phyloP scores from a whole-genome alignment of 2,329 filamentous ascomycete species.

The Claviceps sp. region DNA sequence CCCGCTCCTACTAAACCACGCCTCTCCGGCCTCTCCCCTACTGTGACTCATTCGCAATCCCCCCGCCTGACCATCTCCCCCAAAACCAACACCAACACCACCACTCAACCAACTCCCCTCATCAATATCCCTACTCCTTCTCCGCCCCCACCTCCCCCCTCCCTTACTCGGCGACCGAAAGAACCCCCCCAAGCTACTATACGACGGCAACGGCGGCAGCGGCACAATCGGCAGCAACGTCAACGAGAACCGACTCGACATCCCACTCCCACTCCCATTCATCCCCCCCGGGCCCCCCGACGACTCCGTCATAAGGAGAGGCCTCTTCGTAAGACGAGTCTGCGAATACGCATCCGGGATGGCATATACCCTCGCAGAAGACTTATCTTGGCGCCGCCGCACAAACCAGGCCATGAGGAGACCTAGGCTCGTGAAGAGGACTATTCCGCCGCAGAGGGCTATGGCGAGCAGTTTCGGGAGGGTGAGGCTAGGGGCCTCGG shows the following conservation, averaged over 20 bases:
- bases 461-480: slow-evolving; percentile 31
- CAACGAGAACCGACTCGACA: slow-evolving; percentile 19
- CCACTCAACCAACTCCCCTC: slow-evolving; percentile 18
- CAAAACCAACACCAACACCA: slow-evolving; percentile 15
- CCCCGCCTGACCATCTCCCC: neutral
- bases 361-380: slow-evolving; percentile 16
- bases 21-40: neutral
- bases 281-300: neutral
- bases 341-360: slow-evolving; percentile 14
- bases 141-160: neutral
- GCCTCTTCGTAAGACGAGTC: slow-evolving; percentile 19
- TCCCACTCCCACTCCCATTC: slow-evolving; percentile 5
- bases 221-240: slow-evolving; percentile 14
- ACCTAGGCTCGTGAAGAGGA: slow-evolving; percentile 30
- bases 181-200: slow-evolving; percentile 16
- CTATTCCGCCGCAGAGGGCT: slow-evolving; percentile 31
- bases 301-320: slow-evolving; percentile 10
- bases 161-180: slow-evolving; percentile 11
- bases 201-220: slow-evolving; percentile 20
- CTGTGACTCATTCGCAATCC: neutral
- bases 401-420: slow-evolving; percentile 28
- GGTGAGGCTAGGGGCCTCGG: slow-evolving; percentile 9
- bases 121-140: neutral
- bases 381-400: slow-evolving; percentile 11
- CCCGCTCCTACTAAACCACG: slow-evolving; percentile 17